These are phyloP conservation scores for Dentipellis fragilis DNA, from an alignment of 768 basidiomycete species.

Conservation along the genomic window DNA sequence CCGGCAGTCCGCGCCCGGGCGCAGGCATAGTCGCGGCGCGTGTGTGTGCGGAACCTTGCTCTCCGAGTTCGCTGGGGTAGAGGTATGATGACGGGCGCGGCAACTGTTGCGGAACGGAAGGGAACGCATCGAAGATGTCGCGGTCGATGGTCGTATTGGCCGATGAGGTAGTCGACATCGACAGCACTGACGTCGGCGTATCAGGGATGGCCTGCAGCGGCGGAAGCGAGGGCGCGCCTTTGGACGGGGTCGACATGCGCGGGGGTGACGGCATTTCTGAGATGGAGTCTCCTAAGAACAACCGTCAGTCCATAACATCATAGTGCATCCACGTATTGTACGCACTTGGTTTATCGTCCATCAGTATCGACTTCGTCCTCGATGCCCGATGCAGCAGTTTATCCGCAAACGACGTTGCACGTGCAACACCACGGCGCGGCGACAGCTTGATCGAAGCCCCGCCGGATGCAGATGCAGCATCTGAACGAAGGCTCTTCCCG, in stretches of 20 bases:
- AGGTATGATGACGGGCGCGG: conserved; percentile 6
- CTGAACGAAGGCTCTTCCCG: conserved; percentile 5
- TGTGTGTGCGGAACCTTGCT: too few species aligned
- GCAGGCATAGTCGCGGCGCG: not conserved
- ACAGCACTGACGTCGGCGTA: conserved; percentile 26
- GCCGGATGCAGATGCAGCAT: conserved; percentile 2
- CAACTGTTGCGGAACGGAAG: conserved; percentile 49
- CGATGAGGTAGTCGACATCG: conserved; percentile 26
- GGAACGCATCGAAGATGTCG: conserved; percentile 62
- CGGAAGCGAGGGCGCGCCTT: conserved; percentile 8
- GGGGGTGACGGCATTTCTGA: conserved; percentile 3
- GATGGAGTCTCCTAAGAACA: conserved; percentile 6
- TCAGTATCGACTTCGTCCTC: conserved; percentile 11
- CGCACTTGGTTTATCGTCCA: conserved; percentile 5
- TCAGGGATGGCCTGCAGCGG: conserved; percentile 15
- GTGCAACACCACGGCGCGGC: conserved; percentile 12
- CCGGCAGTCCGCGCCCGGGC: not conserved
- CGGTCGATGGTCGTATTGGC: conserved; percentile 41
- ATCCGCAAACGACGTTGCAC: conserved; percentile 13
- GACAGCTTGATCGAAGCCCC: conserved; percentile 9
- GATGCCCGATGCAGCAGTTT: conserved; percentile 11
- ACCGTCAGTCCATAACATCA: not conserved
- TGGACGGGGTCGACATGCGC: conserved; percentile 2
- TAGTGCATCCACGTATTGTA: not conserved
- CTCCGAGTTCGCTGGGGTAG: conserved; percentile 1